Conservation (phyloP, 2,329 filamentous ascomycete genomes). For the Cordyceps cicadae region DNA sequence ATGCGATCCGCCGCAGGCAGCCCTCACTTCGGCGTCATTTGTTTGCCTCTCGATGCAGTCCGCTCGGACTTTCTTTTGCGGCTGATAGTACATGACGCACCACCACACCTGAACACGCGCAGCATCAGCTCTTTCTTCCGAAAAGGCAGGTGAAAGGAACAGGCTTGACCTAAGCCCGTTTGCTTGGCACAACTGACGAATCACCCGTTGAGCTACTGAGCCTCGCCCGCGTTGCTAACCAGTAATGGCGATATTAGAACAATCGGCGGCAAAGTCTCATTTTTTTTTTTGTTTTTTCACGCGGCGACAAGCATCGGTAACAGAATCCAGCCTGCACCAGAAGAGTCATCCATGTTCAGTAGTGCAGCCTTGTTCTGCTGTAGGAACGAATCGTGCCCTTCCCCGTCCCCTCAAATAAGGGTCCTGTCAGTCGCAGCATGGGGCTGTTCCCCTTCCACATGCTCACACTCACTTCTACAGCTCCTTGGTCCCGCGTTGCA, state of each 20-base stretch:
- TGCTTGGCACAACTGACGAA: neutral
- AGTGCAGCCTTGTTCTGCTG: neutral
- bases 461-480: neutral
- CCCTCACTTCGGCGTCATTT: neutral
- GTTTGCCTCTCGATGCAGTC: neutral
- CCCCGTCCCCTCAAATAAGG: neutral
- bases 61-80: neutral
- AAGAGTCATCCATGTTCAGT: neutral
- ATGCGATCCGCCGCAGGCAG: neutral
- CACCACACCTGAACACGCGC: neutral
- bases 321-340: neutral
- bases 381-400: neutral
- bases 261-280: neutral
- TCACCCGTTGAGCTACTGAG: neutral
- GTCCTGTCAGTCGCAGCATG: neutral
- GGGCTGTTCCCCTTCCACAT: neutral
- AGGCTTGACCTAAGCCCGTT: neutral
- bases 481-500: neutral
- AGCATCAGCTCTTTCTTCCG: neutral
- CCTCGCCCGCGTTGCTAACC: neutral
- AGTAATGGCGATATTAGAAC: no score
- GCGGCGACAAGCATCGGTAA: neutral
- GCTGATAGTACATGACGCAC: neutral
- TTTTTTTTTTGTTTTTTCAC: neutral
- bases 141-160: constrained; percentile 1